phyloP scores from a whole-genome alignment of 225 moss, liverwort and hornwort genomes.

The Marchantia paleacea region DNA sequence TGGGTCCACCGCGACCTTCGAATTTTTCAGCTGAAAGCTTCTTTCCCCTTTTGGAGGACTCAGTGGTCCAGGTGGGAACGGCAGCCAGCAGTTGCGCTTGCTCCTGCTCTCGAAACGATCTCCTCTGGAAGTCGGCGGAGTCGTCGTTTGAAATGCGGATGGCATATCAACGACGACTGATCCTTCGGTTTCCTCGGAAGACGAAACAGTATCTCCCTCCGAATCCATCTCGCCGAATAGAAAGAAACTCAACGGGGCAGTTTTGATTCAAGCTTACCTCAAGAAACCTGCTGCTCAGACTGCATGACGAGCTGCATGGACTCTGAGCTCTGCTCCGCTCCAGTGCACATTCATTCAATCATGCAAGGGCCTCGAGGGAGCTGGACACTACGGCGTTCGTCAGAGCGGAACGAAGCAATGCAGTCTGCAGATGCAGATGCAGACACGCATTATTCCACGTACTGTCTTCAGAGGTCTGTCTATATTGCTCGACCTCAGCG shows the following conservation, averaged over 20 bases:
- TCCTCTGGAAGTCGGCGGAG: not conserved
- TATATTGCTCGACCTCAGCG: too few species aligned
- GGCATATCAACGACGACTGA: not conserved
- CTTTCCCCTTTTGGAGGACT: constrained; percentile 5
- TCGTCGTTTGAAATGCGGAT: not conserved
- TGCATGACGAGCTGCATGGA: not conserved
- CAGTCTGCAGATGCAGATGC: not conserved
- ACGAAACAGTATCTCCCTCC: not conserved
- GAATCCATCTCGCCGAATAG: not conserved
- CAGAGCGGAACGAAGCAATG: not conserved
- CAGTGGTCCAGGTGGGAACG: constrained; percentile 41
- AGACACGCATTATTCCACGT: not conserved
- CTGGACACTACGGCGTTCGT: not conserved
- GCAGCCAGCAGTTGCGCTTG: constrained; percentile 41
- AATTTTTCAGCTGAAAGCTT: constrained; percentile 25
- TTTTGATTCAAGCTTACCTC: not conserved
- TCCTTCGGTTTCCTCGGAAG: not conserved
- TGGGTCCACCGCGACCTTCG: constrained; percentile 32
- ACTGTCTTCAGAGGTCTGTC: too few species aligned
- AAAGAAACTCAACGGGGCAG: not conserved
- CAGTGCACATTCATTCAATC: not conserved
- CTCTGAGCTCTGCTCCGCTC: not conserved
- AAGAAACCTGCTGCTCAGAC: not conserved
- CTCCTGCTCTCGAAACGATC: constrained; percentile 30
- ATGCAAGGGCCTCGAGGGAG: not conserved